These are phyloP conservation scores for Linum tenue DNA, from an alignment of 345 rosid species.

Conservation along the genomic window DNA sequence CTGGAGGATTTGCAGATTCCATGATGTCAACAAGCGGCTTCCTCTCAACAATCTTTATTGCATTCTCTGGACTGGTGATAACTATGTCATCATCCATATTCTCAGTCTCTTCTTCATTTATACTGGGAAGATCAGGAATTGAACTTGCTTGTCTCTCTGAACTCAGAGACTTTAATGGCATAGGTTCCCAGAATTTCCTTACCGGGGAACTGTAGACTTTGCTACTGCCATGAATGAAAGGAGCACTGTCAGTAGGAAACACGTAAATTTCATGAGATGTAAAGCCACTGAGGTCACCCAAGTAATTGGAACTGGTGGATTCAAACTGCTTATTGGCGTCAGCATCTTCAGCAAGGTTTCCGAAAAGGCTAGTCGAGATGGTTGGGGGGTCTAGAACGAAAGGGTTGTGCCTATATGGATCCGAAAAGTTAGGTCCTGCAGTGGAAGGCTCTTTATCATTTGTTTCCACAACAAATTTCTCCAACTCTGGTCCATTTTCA, in stretches of 20 bases:
- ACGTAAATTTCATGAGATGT: conserved; percentile 24
- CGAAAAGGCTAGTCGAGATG: conserved; percentile 56
- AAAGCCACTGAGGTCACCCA: conserved; percentile 23
- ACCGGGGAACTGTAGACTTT: conserved; percentile 54
- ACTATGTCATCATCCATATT: conserved; percentile 28
- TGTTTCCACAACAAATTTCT: conserved; percentile 49
- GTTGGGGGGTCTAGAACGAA: conserved; percentile 12
- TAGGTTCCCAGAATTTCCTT: conserved; percentile 69
- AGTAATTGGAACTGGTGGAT: conserved; percentile 23
- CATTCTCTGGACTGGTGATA: conserved; percentile 13
- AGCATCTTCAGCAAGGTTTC: conserved; percentile 14
- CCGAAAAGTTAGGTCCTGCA: conserved; percentile 4
- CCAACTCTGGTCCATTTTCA: conserved; percentile 44
- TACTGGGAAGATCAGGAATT: conserved; percentile 76
- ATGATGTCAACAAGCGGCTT: conserved; percentile 49
- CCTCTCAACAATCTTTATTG: conserved; percentile 32
- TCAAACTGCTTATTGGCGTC: conserved; percentile 22
- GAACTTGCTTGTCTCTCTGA: conserved; percentile 61
- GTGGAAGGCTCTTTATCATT: conserved; percentile 27
- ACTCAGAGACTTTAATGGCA: conserved; percentile 44
- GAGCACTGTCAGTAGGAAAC: conserved; percentile 35
- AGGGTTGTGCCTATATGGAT: too few relatives aligned
- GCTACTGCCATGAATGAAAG: conserved; percentile 30
- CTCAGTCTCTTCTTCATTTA: conserved; percentile 85
- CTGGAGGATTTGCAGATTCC: conserved; percentile 31